phyloP scores from a whole-genome alignment of 2,329 filamentous ascomycete species.

The Dactylonectria macrodidyma region DNA sequence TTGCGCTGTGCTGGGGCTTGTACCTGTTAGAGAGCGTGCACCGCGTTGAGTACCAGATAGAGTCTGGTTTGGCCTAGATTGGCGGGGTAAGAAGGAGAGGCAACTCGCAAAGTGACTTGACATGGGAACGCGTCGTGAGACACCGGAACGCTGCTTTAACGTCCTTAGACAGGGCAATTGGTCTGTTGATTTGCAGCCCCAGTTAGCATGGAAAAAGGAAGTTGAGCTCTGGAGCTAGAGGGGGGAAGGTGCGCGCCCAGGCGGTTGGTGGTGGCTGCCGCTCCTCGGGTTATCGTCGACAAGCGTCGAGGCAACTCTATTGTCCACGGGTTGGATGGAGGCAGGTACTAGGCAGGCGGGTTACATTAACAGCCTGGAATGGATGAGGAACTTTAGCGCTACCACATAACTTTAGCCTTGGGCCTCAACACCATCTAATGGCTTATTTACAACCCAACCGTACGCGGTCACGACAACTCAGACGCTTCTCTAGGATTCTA shows the following conservation, averaged over 20 bases:
- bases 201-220: constrained; percentile 1
- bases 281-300: neutral
- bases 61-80: constrained; percentile 11
- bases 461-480: constrained; percentile 1
- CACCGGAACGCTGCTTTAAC: constrained; percentile 45
- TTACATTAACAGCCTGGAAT: constrained; percentile 10
- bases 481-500: constrained; percentile 4
- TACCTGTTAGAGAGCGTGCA: constrained; percentile 46
- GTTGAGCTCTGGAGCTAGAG: constrained; percentile 13
- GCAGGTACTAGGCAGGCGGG: constrained; percentile 11
- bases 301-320: constrained; percentile 2
- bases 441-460: constrained; percentile 11
- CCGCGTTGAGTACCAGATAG: constrained; percentile 39
- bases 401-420: constrained; percentile 4
- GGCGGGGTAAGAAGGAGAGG: constrained; percentile 42
- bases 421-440: constrained; percentile 28
- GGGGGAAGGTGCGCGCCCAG: neutral
- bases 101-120: constrained; percentile 43
- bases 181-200: neutral
- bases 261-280: neutral
- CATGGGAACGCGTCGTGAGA: constrained; percentile 37
- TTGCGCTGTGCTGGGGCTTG: constrained; percentile 34
- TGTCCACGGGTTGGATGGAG: neutral
- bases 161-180: neutral
- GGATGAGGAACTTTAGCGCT: constrained; percentile 15